A percentile compares a stretch with the other conserved stretches of the same genome.
phyloP scores from a whole-genome alignment of 805 yeast genomes.

The Saccharomycopsis olivae region DNA sequence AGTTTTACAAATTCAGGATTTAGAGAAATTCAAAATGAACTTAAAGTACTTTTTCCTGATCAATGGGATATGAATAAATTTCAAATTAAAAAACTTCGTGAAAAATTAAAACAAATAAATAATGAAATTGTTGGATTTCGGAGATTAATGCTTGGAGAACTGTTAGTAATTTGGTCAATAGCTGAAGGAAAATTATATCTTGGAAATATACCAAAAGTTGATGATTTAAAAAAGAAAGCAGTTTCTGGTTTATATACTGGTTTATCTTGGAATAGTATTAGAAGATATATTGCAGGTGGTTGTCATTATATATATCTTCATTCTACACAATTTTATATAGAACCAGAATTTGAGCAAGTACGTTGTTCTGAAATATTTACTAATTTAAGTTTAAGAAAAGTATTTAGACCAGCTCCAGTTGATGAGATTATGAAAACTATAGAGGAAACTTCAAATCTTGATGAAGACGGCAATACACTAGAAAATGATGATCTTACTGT shows the following conservation, averaged over 20 bases:
- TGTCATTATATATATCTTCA: conserved; percentile 17
- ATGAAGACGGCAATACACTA: conserved; percentile 7
- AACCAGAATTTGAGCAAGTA: neutral
- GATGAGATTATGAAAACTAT: conserved; percentile 1
- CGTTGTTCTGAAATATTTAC: conserved; percentile 6
- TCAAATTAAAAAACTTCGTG: conserved; percentile 17
- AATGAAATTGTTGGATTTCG: conserved; percentile 16
- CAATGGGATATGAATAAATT: conserved; percentile 17
- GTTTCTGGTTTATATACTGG: conserved; percentile 10
- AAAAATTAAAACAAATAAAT: conserved; percentile 18
- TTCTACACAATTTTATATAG: conserved; percentile 13
- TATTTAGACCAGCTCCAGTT: neutral
- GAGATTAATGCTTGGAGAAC: conserved; percentile 10
- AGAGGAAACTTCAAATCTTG: neutral
- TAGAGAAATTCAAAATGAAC: conserved; percentile 14
- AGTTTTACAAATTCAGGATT: conserved; percentile 18
- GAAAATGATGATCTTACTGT: conserved; percentile 13
- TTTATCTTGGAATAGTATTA: conserved; percentile 15
- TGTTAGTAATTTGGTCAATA: conserved; percentile 12
- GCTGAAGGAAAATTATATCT: conserved; percentile 16
- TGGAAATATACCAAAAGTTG: conserved; percentile 9
- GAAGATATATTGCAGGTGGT: conserved; percentile 15
- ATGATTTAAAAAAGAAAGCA: conserved; percentile 10
- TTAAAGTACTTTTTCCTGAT: conserved; percentile 12
- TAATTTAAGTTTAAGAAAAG: conserved; percentile 3